phyloP scores from a whole-genome alignment of 495 filamentous ascomycete genomes.

The Aspergillus sclerotiicarbonarius region DNA sequence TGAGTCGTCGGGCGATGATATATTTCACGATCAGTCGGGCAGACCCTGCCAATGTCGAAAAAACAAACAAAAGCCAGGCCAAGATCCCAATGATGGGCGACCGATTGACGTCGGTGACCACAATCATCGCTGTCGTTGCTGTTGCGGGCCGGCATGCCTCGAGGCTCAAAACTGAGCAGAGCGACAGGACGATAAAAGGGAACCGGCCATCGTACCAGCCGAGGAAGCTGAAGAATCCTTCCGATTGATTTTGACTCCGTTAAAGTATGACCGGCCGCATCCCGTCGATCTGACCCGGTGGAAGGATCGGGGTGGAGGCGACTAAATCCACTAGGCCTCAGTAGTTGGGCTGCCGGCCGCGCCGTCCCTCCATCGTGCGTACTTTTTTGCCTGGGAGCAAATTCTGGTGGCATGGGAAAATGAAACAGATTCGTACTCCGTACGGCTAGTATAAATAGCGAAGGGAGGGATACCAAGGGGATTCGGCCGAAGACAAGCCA shows the following conservation, averaged over 20 bases:
- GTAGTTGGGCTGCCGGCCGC: not conserved
- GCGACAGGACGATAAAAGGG: not conserved
- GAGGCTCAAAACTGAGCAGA: not conserved
- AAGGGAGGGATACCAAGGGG: no score
- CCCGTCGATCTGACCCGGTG: not conserved
- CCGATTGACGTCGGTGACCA: not conserved
- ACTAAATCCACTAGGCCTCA: not conserved
- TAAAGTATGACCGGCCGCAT: not conserved
- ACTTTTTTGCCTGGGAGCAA: no score
- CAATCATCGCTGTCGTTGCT: not conserved
- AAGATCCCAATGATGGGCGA: slow-evolving; percentile 1
- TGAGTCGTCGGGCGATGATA: not conserved
- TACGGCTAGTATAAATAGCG: no score
- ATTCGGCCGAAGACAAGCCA: no score
- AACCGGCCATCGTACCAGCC: not conserved
- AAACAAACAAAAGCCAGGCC: slow-evolving; percentile 1
- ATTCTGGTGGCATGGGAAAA: no score
- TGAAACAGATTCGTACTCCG: no score
- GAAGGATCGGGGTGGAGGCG: not conserved
- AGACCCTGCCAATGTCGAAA: not conserved
- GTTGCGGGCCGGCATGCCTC: not conserved
- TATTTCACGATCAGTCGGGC: slow-evolving; percentile 3
- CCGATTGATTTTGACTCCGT: not conserved
- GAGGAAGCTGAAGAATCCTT: not conserved
- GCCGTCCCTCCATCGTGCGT: not conserved